Evolutionary conservation across 192 early-diverging fungal species (phyloP).

Genomic region (Polychytrium aggregatum): DNA sequence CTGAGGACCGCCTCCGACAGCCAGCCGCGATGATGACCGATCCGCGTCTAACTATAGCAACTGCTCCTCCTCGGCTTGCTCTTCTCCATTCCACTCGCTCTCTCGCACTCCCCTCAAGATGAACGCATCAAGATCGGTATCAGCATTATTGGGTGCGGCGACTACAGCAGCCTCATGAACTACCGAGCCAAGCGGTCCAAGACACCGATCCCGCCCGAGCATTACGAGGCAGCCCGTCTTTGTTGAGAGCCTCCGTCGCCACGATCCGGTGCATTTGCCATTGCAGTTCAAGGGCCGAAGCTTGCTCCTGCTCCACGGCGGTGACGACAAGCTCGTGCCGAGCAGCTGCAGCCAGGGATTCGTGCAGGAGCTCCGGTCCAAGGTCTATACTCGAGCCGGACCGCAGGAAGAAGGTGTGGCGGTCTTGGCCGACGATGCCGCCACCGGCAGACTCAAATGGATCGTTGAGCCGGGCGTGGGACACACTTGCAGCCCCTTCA

Average conservation of each 20-base stretch:
- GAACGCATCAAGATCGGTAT: conserved; percentile 5
- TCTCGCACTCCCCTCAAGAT: conserved; percentile 5
- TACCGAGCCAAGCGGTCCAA: conserved; percentile 3
- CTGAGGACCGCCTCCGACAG: too few relatives aligned
- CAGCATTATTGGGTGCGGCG: conserved; percentile 22
- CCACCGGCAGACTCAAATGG: too few relatives aligned
- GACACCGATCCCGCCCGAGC: conserved; percentile 5
- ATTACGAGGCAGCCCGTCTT: conserved; percentile 4
- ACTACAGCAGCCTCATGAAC: conserved; percentile 19
- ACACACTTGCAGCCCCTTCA: too few relatives aligned
- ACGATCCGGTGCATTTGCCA: conserved; percentile 9
- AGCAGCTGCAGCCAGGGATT: conserved; percentile 1
- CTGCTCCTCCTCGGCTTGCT: too few relatives aligned
- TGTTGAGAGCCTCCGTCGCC: background rate
- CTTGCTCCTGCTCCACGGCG: conserved; percentile 10
- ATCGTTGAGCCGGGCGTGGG: too few relatives aligned
- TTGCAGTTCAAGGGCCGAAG: background rate
- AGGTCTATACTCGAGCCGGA: too few relatives aligned
- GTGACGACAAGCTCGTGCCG: conserved; percentile 12
- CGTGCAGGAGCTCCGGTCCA: too few relatives aligned
- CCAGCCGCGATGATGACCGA: too few relatives aligned
- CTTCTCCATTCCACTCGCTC: too few relatives aligned
- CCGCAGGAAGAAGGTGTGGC: too few relatives aligned
- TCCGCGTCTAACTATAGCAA: too few relatives aligned
- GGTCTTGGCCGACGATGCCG: too few relatives aligned